Evolutionary conservation across 345 rosid genomes (phyloP), one percentile per base, ranked within the genome.

Genomic region (Mangifera indica): DNA sequence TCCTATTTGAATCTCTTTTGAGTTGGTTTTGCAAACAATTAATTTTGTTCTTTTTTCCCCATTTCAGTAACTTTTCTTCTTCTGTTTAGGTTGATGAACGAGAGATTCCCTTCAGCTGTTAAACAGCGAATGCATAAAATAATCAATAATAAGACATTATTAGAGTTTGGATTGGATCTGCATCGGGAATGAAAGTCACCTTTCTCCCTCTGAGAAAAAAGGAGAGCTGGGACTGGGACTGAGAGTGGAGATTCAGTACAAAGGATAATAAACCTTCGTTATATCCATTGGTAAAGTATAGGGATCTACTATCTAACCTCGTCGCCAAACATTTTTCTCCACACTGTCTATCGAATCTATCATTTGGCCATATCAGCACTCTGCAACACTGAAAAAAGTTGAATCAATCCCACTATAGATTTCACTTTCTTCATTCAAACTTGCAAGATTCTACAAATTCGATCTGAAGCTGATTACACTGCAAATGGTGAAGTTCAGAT

Each of bases 31-130:
- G 63, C 72, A 66, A 74, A 67, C 3, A 8, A 4, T 22, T 40
- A 11, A 24, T 22, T 77, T 73, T 44, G 22, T 40, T 24, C 13
- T 62, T 68, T n/a, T 75, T 44, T 37, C 21, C 2, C 62, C 46
- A 51, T 48, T 42, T 24, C n/a, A 46, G 46, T 73, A 79, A 76
- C 81, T 51, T 76, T 83, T 74, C 64, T 74, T 62, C 72, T 68
- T 77, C 74, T 82, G 74, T 73, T 72, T 76, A 80, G 42, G 8
- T 37, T 37, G 77, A 78, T 70, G 74, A 81, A 58, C 81, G 78
- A 84, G 83, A 85, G 88, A 87, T 83, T 86, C 88, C 84, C 70
- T 69, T 85, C 72, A 46, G 75, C 78, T 76, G 77, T 63, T 79
- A 78, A 69, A 57, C n/a, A 3, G 74, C 67, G 68, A 78, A 11